Evolutionary conservation across 1,284 basidiomycete species (phyloP), one percentile per base, ranked within the genome.

Genomic region (Mycena citricolor): DNA sequence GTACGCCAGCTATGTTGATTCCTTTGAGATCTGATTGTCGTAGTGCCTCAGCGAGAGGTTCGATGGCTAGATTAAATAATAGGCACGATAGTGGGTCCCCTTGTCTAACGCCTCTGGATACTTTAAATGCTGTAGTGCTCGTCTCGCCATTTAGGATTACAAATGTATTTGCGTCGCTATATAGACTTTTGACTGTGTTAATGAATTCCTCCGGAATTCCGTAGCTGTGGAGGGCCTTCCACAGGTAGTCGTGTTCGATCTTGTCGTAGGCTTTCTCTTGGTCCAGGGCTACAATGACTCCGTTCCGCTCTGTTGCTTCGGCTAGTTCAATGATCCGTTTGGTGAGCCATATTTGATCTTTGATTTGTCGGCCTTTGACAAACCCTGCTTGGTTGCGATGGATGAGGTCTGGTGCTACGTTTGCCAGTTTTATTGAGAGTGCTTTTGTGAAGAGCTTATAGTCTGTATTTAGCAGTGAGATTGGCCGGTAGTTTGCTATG

Each of bases 191-290:
- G 1, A 59, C 21, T 1, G 32, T 33, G 5, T 17, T 35, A 14
- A 58, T 55, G 32, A 56, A 55, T 12, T 11, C 4, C n/a, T 32
- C 17, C 28, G 59, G 20, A 16, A 44, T 14, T n/a, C 19, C 19
- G 36, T 32, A 59, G 0, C 19, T 36, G 8, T 40, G 17, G n/a
- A 60, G 46, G 1, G 44, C 44, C 14, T 38, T 12, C 42, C 51
- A 57, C 1, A 61, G 42, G 44, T 60, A 61, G 16, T 52, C 46
- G 16, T 58, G 57, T 21, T 26, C 17, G 12, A 60, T 60, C 23
- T 46, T 49, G 36, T 60, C 55, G 14, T 60, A 60, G 0, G 55
- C 59, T 40, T 60, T 60, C 23, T 61, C 59, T 41, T 61, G 59
- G 25, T 61, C 59, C 2, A 61, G 45, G 0, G 49, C 49, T 0